A percentile compares a stretch with the other conserved stretches of the same genome.
Evolutionary conservation across 306 rosid species (phyloP).

Genomic region (Mucuna pruriens): DNA sequence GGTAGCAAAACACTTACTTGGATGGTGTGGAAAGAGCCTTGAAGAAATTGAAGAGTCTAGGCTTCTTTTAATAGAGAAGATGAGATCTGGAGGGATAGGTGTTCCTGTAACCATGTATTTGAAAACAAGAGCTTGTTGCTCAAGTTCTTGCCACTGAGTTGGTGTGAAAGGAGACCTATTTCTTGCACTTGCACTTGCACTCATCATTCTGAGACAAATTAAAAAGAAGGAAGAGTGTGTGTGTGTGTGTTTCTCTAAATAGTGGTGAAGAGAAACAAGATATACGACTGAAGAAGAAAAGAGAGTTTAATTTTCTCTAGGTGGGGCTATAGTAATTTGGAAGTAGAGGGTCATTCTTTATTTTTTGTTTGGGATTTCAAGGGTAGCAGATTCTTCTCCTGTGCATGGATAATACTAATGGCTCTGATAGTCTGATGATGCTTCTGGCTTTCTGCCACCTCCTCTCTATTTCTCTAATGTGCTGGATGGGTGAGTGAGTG

Average conservation of each 20-base stretch:
- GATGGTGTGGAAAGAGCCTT: slow-evolving; percentile 81
- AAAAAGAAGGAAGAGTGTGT: neutral
- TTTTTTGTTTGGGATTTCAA: slow-evolving; percentile 32
- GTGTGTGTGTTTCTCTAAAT: neutral
- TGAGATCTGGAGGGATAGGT: slow-evolving; percentile 89
- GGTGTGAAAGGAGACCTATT: slow-evolving; percentile 82
- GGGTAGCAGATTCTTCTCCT: slow-evolving; percentile 56
- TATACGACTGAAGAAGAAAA: slow-evolving; percentile 34
- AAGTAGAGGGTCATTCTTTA: neutral
- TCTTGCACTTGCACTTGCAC: slow-evolving; percentile 48
- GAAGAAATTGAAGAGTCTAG: slow-evolving; percentile 75
- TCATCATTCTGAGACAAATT: slow-evolving; percentile 53
- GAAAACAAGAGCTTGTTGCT: slow-evolving; percentile 93
- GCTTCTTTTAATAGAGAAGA: slow-evolving; percentile 81
- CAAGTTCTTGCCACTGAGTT: slow-evolving; percentile 98
- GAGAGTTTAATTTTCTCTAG: slow-evolving; percentile 23
- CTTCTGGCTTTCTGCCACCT: slow-evolving; percentile 57
- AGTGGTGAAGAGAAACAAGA: slow-evolving; percentile 11
- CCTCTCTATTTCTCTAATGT: slow-evolving; percentile 38
- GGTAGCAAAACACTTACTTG: slow-evolving; percentile 54
- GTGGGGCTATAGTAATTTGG: slow-evolving; percentile 19
- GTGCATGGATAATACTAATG: slow-evolving; percentile 64
- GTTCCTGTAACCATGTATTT: slow-evolving; percentile 91
- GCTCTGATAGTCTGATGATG: slow-evolving; percentile 56
- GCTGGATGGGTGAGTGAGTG: slow-evolving; percentile 55